These are phyloP conservation scores for Claviceps sp. DNA, from an alignment of 2,329 filamentous ascomycete species.

Conservation along the genomic window DNA sequence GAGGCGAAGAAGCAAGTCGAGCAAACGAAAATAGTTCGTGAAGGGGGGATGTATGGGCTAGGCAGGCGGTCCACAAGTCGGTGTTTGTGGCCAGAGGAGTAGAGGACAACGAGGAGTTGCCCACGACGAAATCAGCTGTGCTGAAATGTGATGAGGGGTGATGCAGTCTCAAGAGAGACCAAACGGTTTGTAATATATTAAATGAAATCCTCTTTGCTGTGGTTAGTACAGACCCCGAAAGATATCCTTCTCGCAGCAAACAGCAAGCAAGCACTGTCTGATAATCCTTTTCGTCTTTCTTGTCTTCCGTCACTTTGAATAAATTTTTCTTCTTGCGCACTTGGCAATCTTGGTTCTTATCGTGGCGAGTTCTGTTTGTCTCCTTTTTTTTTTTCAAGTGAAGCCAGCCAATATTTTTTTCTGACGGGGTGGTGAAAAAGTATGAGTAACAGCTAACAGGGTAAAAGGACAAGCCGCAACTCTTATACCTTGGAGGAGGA, in stretches of 20 bases:
- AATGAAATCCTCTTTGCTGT: not conserved
- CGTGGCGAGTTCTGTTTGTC: too few relatives aligned
- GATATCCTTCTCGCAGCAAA: too few relatives aligned
- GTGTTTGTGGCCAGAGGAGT: too few relatives aligned
- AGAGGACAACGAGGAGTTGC: too few relatives aligned
- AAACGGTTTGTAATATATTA: slow-evolving; percentile 4
- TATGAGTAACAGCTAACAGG: too few relatives aligned
- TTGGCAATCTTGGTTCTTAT: too few relatives aligned
- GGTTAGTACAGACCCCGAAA: too few relatives aligned
- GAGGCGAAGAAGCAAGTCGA: not conserved
- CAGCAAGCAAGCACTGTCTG: not conserved
- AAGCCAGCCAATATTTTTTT: not conserved
- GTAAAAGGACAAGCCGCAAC: not conserved
- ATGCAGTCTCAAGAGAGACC: too few relatives aligned
- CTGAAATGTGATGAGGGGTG: too few relatives aligned
- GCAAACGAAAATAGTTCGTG: not conserved
- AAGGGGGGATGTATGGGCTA: not conserved
- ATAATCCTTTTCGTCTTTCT: not conserved
- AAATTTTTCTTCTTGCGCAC: too few relatives aligned
- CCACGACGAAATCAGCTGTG: too few relatives aligned
- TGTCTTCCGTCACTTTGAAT: not conserved
- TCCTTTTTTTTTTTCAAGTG: not conserved
- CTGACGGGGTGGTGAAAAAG: not conserved
- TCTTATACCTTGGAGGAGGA: not conserved
- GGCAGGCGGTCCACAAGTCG: not conserved